phyloP scores from a whole-genome alignment of 345 rosid species.

The Ceriops decandra region DNA sequence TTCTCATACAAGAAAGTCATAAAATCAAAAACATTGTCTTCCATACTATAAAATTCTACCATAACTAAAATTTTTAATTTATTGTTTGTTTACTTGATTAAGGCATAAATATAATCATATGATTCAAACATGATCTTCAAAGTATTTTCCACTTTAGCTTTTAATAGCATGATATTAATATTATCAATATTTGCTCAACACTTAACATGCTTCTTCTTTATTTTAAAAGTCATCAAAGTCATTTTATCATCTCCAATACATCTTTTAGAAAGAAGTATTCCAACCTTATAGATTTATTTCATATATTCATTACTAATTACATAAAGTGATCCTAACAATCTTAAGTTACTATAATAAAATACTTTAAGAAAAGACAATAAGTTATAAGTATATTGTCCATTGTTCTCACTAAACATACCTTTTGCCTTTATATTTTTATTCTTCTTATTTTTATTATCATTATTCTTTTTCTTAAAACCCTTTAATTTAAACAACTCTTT shows the following conservation, averaged over 20 bases:
- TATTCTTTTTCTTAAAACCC: too few species aligned
- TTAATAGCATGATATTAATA: background rate
- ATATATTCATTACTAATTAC: background rate
- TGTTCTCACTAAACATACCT: background rate
- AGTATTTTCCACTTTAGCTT: background rate
- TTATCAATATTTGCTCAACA: background rate
- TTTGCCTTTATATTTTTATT: too few species aligned
- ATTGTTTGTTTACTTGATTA: background rate
- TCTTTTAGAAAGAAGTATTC: background rate
- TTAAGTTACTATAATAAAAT: background rate
- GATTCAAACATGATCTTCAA: background rate
- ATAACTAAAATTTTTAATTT: background rate
- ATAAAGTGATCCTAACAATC: background rate
- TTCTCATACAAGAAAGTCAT: background rate
- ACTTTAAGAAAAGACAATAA: background rate
- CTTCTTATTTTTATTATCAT: too few species aligned
- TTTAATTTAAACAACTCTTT: background rate
- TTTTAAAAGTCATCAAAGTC: background rate
- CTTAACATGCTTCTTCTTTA: background rate
- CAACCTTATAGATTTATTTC: too few species aligned
- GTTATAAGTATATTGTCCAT: background rate
- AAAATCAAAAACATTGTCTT: background rate
- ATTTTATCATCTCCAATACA: background rate
- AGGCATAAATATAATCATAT: background rate
- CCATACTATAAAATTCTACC: background rate